Base-by-base conservation (phyloP, 306 rosid genomes). In the Cucurbita ficifolia region DNA sequence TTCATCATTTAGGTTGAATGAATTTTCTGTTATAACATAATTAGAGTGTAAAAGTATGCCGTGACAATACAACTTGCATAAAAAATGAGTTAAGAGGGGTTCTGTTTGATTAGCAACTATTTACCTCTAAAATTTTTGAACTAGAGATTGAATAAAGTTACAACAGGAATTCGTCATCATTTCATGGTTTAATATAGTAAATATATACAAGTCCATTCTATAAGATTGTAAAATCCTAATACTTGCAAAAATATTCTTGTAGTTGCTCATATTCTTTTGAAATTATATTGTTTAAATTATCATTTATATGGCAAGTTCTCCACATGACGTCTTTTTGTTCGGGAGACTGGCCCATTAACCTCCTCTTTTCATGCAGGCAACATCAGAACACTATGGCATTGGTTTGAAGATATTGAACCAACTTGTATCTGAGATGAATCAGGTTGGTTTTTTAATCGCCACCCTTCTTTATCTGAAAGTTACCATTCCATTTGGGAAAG, bases 381-480 rank as follows among this genome's bases (percentile, higher is more conserved):
- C 97, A 0, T 88, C 97, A 7, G 99, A 92, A 72, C 99, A 89
- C 83, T 94, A 84, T 83, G 91, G 92, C 64, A 94, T 94, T 75
- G 99, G 97, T 76, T 84, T 94, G 87, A 94, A 88, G 96, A 91
- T 94, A 77, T 82, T 94, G 56, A 94, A 89, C 81, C 99, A 94
- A 82, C 95, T 94, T 76, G 90, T 91, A 70, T 89, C 97, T 74
- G 99, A 94, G 90, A 91, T 94, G 97, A 94, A 91, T 85, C 97
- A 94, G 99, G 99, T 94, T 72, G 52, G 84, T 46, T 60, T 80
- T 82, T 46, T 21, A 24, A 49, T 49, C 3, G 43, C 36, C 17
- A 69, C 40, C 39, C 22, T 46, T 69, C 11, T 14, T 69, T 69
- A 69, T 24, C 9, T 70, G 58, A 70, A 49, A 49, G 29, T 46